These are phyloP conservation scores for Dryas drummondii DNA, from an alignment of 306 rosid species.

Conservation along the genomic window DNA sequence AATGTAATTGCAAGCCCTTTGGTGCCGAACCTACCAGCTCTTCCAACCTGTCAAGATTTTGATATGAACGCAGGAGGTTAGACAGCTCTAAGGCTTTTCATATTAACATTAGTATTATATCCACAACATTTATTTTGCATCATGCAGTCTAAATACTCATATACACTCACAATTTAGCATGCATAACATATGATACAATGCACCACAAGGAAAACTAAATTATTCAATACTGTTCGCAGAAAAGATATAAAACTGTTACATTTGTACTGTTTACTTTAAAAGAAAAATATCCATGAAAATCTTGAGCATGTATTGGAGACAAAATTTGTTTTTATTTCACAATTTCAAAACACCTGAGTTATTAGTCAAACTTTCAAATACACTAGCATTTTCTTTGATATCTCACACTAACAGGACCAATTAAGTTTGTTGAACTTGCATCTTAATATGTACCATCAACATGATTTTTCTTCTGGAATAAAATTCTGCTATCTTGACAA, in stretches of 20 bases:
- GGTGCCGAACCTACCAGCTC: conserved; percentile 99
- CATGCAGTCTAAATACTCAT: not conserved
- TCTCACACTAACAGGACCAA: no score
- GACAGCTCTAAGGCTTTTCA: not conserved
- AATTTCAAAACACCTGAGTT: no score
- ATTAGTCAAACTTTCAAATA: no score
- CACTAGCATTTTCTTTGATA: no score
- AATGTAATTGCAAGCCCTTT: conserved; percentile 98
- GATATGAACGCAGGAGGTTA: not conserved
- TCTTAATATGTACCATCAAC: no score
- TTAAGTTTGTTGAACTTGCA: no score
- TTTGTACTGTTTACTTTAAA: no score
- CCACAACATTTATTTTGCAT: not conserved
- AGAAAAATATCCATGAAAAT: no score
- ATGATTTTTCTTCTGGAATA: no score
- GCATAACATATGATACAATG: not conserved
- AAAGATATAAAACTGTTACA: not conserved
- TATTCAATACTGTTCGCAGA: not conserved
- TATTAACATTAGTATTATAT: not conserved
- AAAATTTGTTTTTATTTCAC: no score
- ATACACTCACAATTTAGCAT: not conserved
- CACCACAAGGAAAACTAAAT: not conserved
- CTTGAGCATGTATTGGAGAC: not conserved
- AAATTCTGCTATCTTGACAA: no score
- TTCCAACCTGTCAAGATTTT: conserved; percentile 63